Evolutionary conservation across 176 grass and related monocot species (phyloP).

Genomic region (Rhynchospora pubera): DNA sequence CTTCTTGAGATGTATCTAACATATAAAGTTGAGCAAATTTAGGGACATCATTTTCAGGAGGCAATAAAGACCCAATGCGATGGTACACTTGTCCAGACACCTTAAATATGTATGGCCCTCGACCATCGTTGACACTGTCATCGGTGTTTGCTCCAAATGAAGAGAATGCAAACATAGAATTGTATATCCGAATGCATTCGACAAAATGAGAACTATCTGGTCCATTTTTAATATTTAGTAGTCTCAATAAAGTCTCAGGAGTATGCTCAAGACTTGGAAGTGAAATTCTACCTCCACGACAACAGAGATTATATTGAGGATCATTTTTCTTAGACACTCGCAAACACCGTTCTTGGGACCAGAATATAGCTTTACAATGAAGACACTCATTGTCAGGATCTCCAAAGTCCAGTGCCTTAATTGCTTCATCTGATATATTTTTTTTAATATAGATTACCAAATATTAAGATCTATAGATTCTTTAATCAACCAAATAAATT

Average conservation of each 20-base stretch:
- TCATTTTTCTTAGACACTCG: too few species aligned
- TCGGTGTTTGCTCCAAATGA: conserved; percentile 8
- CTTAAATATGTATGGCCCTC: conserved; percentile 1
- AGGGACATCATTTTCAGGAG: neutral
- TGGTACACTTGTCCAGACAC: neutral
- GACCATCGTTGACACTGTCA: neutral
- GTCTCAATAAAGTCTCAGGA: neutral
- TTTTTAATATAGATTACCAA: too few species aligned
- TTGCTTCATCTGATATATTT: too few species aligned
- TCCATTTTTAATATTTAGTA: neutral
- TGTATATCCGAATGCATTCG: neutral
- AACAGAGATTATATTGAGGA: neutral
- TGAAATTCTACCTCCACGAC: neutral
- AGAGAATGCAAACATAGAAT: conserved; percentile 9
- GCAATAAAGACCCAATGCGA: neutral
- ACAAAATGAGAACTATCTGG: neutral
- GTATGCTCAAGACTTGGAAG: neutral
- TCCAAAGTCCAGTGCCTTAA: too few species aligned
- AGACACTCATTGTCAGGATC: too few species aligned
- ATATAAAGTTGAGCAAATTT: conserved; percentile 13
- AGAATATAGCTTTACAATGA: too few species aligned
- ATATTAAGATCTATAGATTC: too few species aligned
- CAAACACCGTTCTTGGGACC: too few species aligned
- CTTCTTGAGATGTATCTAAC: neutral
- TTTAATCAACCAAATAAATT: too few species aligned